Evolutionary conservation across 352 stramenopile species (phyloP), one percentile per base, ranked within the genome.

Genomic region (Pythium graminicola): DNA sequence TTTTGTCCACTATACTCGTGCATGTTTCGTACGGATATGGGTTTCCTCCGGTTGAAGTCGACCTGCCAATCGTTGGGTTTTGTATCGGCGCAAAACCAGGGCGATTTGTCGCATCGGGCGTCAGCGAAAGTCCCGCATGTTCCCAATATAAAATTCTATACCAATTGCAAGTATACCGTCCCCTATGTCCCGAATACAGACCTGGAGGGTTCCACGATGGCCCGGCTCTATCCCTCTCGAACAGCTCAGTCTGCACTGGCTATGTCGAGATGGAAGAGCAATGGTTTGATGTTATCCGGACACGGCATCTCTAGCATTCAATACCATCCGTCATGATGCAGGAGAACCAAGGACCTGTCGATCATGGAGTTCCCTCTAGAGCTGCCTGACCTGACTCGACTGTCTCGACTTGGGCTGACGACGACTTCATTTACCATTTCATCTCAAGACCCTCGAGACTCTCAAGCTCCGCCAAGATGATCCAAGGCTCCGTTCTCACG

Each of bases 1-100:
- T 11, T 24, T n/a, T 19, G n/a, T 39, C n/a, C 17, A 29, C 27
- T 39, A 39, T 50, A 50, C 27, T 28, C 43, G n/a, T 32, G 16
- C 8, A n/a, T n/a, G 36, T 26, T 50, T 50, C 27, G 43, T 50
- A 39, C 43, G 43, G 43, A 50, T 50, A 50, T 26, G 26, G 43
- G 28, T 27, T n/a, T 19, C 22, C 13, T 14, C 9, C 22, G 4
- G 41, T 22, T 13, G 5, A 24, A n/a, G n/a, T n/a, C n/a, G n/a
- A n/a, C n/a, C n/a, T n/a, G 32, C 39, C 39, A 46, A 46, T 46
- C 39, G 20, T 17, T 23, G 20, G 20, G 39, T 46, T 46, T 24
- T 13, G 4, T 1, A 3, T 4, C 13, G 39, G 41, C 2, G 1
- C 41, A 48, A 26, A 48, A n/a, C 13, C 4, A 14, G 4, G 23